A percentile compares a stretch with the other conserved stretches of the same genome.
These are phyloP conservation scores for Cytospora chrysosperma DNA, from an alignment of 2,329 filamentous ascomycete genomes.

Conservation along the genomic window DNA sequence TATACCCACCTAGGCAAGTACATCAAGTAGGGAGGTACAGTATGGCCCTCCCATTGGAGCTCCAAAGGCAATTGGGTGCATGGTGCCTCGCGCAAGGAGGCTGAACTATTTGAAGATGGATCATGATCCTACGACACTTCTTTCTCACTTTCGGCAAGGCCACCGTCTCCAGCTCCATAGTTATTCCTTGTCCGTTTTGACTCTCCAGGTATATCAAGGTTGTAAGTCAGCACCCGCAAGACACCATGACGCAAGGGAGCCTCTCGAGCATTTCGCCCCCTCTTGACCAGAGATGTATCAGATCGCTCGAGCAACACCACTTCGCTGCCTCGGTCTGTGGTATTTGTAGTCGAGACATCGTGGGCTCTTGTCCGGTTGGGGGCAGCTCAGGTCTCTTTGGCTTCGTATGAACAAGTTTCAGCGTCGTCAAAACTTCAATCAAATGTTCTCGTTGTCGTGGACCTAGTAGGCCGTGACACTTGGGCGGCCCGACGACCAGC, in stretches of 20 bases:
- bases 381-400: background rate
- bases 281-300: background rate
- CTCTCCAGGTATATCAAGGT: background rate
- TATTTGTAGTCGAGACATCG: background rate
- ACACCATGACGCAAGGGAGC: background rate
- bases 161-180: background rate
- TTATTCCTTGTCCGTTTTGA: background rate
- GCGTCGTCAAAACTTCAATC: background rate
- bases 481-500: conserved; percentile 7
- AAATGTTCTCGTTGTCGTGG: background rate
- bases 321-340: background rate
- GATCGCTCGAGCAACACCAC: background rate
- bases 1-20: background rate
- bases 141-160: background rate
- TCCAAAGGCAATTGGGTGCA: background rate
- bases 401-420: background rate
- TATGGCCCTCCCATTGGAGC: conserved; percentile 7
- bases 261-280: background rate
- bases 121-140: background rate
- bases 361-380: background rate
- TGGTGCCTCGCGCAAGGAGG: background rate
- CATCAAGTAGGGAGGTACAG: background rate
- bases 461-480: background rate
- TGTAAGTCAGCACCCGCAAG: background rate
- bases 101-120: background rate